Percentiles rank a stretch among this genome's conserved stretches.
Conservation (phyloP, 768 basidiomycete species). For the Dictyophora rubrovolvata region DNA sequence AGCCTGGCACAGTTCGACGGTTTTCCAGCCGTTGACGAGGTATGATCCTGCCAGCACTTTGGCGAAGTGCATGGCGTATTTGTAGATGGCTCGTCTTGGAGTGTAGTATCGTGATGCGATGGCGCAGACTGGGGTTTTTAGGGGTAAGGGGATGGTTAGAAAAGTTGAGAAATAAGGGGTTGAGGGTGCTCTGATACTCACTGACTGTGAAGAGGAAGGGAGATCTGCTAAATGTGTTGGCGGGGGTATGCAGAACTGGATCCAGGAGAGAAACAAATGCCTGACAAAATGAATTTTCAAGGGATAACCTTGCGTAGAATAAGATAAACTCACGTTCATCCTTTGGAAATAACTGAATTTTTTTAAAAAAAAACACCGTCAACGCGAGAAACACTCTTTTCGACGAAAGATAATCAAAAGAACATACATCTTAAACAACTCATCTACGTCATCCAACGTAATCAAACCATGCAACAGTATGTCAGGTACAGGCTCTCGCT, state of each 20-base stretch:
- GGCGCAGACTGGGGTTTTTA: constrained; percentile 55
- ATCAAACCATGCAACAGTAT: constrained; percentile 75
- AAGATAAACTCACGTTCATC: constrained; percentile 8
- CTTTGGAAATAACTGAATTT: constrained; percentile 10
- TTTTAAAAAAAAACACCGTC: too few relatives aligned
- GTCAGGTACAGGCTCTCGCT: constrained; percentile 71
- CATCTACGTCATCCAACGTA: constrained; percentile 67
- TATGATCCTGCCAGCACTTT: constrained; percentile 73
- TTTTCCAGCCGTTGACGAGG: constrained; percentile 69
- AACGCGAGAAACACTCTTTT: constrained; percentile 5
- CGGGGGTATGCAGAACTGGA: constrained; percentile 69
- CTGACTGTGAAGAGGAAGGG: constrained; percentile 87
- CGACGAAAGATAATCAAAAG: neutral
- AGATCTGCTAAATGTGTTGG: constrained; percentile 71
- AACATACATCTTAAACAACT: constrained; percentile 73
- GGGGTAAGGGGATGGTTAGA: too few relatives aligned
- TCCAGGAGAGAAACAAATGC: constrained; percentile 71
- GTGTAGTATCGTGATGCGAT: constrained; percentile 71
- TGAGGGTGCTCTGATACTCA: constrained; percentile 27
- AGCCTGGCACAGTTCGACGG: constrained; percentile 82
- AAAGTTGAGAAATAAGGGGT: neutral
- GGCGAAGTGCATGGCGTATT: constrained; percentile 83
- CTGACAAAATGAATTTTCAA: constrained; percentile 16
- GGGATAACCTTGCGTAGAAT: neutral
- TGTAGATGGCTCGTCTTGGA: constrained; percentile 67